Conservation (phyloP, 129 eudicot genomes). For the Artemisia annua region DNA sequence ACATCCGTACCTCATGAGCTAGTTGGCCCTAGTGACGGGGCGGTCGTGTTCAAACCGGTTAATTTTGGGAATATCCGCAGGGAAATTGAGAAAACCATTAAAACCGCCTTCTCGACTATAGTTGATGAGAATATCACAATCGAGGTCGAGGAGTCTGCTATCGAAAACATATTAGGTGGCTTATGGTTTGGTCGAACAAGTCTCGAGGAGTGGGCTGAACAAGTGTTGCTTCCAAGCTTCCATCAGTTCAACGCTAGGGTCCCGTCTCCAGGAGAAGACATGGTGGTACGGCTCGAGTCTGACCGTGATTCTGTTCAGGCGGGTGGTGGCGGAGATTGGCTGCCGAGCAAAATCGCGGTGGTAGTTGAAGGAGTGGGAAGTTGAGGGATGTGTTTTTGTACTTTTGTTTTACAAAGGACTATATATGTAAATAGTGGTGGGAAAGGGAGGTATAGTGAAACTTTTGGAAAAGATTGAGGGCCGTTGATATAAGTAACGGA, state of each 20-base stretch:
- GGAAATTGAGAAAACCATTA: slow-evolving; percentile 68
- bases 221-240: slow-evolving; percentile 51
- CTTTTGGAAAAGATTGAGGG: slow-evolving; percentile 29
- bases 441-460: slow-evolving; percentile 38
- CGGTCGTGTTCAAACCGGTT: slow-evolving; percentile 75
- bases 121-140: slow-evolving; percentile 49
- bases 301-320: slow-evolving; percentile 37
- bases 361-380: slow-evolving; percentile 38
- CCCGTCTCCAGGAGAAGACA: slow-evolving; percentile 21
- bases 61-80: slow-evolving; percentile 46
- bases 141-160: slow-evolving; percentile 63
- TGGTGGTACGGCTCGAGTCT: slow-evolving; percentile 54
- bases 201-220: slow-evolving; percentile 68
- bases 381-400: slow-evolving; percentile 17
- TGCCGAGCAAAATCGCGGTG: slow-evolving; percentile 68
- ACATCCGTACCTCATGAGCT: slow-evolving; percentile 73
- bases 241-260: slow-evolving; percentile 35
- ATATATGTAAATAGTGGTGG: slow-evolving; percentile 39
- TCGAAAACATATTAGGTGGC: slow-evolving; percentile 74
- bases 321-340: slow-evolving; percentile 55
- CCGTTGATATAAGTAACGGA: slow-evolving; percentile 27
- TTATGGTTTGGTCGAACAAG: slow-evolving; percentile 69
- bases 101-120: slow-evolving; percentile 40
- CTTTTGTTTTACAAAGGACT: slow-evolving; percentile 3
- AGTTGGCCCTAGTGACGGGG: slow-evolving; percentile 54